Evolutionary conservation across 768 basidiomycete species (phyloP).

Genomic region (Termitomyces sp.): DNA sequence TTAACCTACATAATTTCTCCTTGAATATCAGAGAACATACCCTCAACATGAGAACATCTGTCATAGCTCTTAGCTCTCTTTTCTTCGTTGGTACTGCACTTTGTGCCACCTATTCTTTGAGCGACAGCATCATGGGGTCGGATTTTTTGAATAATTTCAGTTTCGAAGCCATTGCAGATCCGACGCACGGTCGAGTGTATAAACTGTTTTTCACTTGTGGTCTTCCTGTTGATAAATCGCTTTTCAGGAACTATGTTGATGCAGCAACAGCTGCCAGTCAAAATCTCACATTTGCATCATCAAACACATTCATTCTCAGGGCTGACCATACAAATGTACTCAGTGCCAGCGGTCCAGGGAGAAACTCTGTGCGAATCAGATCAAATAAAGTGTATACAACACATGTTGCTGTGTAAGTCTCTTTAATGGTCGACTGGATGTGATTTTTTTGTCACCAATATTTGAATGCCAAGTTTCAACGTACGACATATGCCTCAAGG

Average conservation of each 20-base stretch:
- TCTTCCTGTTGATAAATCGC: background rate
- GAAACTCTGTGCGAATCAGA: constrained; percentile 49
- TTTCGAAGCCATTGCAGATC: constrained; percentile 46
- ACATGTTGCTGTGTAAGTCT: constrained; percentile 49
- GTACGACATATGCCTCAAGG: constrained; percentile 51
- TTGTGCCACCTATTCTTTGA: constrained; percentile 32
- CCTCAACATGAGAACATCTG: background rate
- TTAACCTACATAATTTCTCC: background rate
- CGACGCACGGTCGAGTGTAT: constrained; percentile 61
- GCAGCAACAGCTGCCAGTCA: constrained; percentile 31
- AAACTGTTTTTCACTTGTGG: constrained; percentile 4
- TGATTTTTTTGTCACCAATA: background rate
- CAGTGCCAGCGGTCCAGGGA: constrained; percentile 40
- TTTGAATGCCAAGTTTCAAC: constrained; percentile 22
- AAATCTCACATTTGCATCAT: constrained; percentile 49
- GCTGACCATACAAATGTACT: constrained; percentile 43
- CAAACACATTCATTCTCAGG: constrained; percentile 46
- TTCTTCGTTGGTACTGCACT: background rate
- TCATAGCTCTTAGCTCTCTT: constrained; percentile 1
- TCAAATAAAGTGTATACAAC: constrained; percentile 46
- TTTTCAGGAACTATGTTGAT: constrained; percentile 34
- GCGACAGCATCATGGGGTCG: constrained; percentile 37
- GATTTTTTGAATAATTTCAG: constrained; percentile 44
- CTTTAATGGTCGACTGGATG: background rate
- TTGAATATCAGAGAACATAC: background rate